Conservation (phyloP, 306 rosid genomes). For the Senna siamea region DNA sequence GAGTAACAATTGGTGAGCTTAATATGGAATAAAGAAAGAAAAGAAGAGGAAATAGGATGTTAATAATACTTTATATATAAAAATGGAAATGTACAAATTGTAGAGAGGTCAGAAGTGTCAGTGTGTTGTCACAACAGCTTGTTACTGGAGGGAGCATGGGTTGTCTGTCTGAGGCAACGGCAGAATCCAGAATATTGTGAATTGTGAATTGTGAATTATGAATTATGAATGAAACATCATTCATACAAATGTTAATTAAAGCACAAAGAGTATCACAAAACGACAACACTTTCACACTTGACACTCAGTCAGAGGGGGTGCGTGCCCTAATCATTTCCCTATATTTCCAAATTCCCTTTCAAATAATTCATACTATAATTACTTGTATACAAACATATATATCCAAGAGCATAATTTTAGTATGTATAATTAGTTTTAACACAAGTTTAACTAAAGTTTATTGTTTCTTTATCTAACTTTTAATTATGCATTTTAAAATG, state of each 20-base stretch:
- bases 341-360: constrained; percentile 11
- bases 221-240: too few species aligned
- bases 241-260: too few species aligned
- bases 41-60: not conserved
- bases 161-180: constrained; percentile 25
- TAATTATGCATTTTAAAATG: too few species aligned
- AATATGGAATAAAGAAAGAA: constrained; percentile 7
- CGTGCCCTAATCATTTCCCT: constrained; percentile 55
- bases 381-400: too few species aligned
- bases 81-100: constrained; percentile 13
- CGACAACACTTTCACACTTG: constrained; percentile 35
- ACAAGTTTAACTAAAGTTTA: too few species aligned
- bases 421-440: too few species aligned
- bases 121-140: constrained; percentile 52
- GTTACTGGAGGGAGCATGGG: constrained; percentile 50
- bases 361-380: too few species aligned
- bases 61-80: too few species aligned
- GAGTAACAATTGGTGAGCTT: constrained; percentile 10
- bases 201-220: too few species aligned
- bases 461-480: too few species aligned
- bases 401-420: too few species aligned
- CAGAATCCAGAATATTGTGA: too few species aligned
- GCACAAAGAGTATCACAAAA: constrained; percentile 2
- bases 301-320: constrained; percentile 14
- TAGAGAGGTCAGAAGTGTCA: not conserved